Evolutionary conservation across 2,329 filamentous ascomycete genomes (phyloP), one percentile per base, ranked within the genome.

Genomic region (Trichophyton mentagrophytes): DNA sequence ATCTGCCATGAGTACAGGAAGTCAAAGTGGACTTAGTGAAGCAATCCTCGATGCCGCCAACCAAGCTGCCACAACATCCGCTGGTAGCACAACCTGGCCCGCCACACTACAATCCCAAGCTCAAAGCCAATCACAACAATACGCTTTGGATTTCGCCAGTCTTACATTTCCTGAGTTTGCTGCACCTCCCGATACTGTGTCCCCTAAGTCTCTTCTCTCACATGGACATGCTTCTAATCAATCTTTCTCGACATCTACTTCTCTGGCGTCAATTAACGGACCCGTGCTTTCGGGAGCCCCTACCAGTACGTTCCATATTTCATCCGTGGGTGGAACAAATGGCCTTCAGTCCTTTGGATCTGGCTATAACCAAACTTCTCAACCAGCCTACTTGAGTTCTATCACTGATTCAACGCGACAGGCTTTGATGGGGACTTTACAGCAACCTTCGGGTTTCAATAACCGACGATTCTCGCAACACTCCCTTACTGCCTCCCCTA

Each of bases 1-100:
- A 15, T 97, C 93, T 7, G 90, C 90, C 55, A 92, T 97, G 72
- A 97, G 92, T 77, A 95, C 89, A 49, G 89, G 89, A 62, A 97
- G 91, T 74, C 91, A 95, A 70, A 92, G 88, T 71, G 89, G 87
- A 58, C 88, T 91, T 56, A 95, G 89, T 74, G 93, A 97, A 71
- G 85, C 90, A 62, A 90, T 96, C 86, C 79, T 93, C 61, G 90
- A 96, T 73, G 89, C 89, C 3, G 70, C 71, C 42, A 87, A 85
- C 72, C 84, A 86, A 65, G 79, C 81, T 46, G 78, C 80, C 61
- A 75, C 79, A 20, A 75, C 78, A 2, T 77, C 77, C 3, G 77
- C 79, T 66, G 80, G 82, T 58, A 57, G 30, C 38, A 57, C 55
- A 38, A 84, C 88, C 77, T 90, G 87, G 85, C 83, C 87, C 68